Evolutionary conservation across 2,329 filamentous ascomycete species (phyloP).

Genomic region (Stenocarpella maydis): DNA sequence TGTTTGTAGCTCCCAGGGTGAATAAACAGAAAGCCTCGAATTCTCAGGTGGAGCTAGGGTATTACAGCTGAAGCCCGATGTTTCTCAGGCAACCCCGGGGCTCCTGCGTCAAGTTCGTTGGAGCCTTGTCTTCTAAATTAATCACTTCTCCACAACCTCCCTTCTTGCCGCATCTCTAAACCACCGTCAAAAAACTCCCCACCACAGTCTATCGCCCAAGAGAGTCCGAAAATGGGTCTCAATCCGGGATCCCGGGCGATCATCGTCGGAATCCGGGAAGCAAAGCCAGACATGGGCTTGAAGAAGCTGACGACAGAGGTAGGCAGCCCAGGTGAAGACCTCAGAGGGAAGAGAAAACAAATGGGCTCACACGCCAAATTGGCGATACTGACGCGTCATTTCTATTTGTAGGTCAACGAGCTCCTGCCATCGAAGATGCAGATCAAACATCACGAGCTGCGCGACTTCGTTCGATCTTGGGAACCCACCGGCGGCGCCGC

Average conservation of each 20-base stretch:
- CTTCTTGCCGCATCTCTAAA: too few species aligned
- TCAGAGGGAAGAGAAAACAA: too few species aligned
- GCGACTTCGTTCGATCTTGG: not conserved
- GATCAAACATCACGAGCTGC: not conserved
- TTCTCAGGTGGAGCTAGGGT: not conserved
- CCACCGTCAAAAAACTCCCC: not conserved
- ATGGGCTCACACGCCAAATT: not conserved
- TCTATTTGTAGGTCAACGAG: not conserved
- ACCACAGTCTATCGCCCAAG: not conserved
- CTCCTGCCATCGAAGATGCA: conserved; percentile 3
- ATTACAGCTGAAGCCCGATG: not conserved
- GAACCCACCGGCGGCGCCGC: not conserved
- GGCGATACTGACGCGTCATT: not conserved
- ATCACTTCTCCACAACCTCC: not conserved
- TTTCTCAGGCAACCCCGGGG: not conserved
- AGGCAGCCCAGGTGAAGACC: not conserved
- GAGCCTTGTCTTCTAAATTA: too few species aligned
- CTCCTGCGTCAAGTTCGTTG: not conserved
- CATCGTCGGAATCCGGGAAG: not conserved
- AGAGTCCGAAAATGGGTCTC: not conserved
- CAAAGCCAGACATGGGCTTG: not conserved
- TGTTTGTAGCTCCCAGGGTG: too few species aligned
- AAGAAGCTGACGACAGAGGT: conserved; percentile 5
- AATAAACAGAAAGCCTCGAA: not conserved
- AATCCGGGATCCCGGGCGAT: not conserved